phyloP scores from a whole-genome alignment of 768 basidiomycete species.

The Kondoa malvinella region DNA sequence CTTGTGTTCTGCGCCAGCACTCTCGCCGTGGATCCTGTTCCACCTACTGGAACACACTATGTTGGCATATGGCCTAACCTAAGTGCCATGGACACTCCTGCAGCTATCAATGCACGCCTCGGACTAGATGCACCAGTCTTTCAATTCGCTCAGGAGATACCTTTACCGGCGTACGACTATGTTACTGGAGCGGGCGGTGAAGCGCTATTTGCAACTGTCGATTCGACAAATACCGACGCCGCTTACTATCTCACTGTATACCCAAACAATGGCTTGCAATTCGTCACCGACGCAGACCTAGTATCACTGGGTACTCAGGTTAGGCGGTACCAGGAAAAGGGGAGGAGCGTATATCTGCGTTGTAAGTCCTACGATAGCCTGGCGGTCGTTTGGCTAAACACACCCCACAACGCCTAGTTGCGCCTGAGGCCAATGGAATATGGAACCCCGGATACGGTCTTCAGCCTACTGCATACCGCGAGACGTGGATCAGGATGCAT shows the following conservation, averaged over 20 bases:
- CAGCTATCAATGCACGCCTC: background rate
- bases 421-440: constrained; percentile 28
- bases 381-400: too few relatives aligned
- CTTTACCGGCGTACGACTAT: constrained; percentile 18
- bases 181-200: constrained; percentile 6
- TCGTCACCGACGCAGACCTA: constrained; percentile 24
- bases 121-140: constrained; percentile 5
- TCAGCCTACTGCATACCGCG: constrained; percentile 24
- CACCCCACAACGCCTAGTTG: too few relatives aligned
- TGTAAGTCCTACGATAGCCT: too few relatives aligned
- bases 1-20: too few relatives aligned
- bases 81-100: background rate
- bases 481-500: constrained; percentile 23
- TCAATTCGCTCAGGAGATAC: constrained; percentile 17
- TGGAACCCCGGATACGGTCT: constrained; percentile 23
- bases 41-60: too few relatives aligned
- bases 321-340: constrained; percentile 9
- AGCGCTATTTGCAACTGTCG: background rate
- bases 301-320: constrained; percentile 26
- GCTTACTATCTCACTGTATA: constrained; percentile 20
- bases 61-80: background rate
- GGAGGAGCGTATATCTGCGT: constrained; percentile 26
- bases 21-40: too few relatives aligned
- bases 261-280: constrained; percentile 21
- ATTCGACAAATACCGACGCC: background rate